Percentiles rank a stretch among this genome's conserved stretches.
Conservation (phyloP, 306 rosid species). For the Cicer chorassanicum region DNA sequence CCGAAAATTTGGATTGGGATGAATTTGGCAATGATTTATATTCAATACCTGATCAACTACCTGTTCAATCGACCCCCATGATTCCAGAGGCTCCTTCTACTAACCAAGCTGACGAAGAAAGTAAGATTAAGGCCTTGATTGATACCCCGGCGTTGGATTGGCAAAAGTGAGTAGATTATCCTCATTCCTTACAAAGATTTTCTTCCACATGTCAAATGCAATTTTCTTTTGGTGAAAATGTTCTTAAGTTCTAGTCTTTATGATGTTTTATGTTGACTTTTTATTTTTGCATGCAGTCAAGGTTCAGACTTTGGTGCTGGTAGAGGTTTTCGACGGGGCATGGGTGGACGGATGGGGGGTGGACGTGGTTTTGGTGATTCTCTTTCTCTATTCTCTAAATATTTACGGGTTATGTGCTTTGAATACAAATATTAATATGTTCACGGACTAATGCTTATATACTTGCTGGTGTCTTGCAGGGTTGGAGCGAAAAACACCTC, state of each 20-base stretch:
- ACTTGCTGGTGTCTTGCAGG: slow-evolving; percentile 61
- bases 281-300: slow-evolving; percentile 65
- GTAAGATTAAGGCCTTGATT: slow-evolving; percentile 90
- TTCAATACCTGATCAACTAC: slow-evolving; percentile 79
- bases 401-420: slow-evolving; percentile 12
- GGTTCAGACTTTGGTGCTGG: slow-evolving; percentile 80
- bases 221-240: slow-evolving; percentile 10
- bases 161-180: slow-evolving; percentile 72
- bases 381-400: slow-evolving; percentile 4
- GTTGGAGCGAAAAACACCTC: slow-evolving; percentile 91
- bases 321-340: slow-evolving; percentile 91
- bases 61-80: slow-evolving; percentile 66
- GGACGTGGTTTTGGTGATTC: slow-evolving; percentile 96
- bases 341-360: slow-evolving; percentile 81
- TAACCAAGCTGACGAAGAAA: slow-evolving; percentile 86
- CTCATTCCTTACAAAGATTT: not conserved
- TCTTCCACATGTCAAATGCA: not conserved
- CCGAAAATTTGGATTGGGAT: slow-evolving; percentile 93
- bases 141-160: slow-evolving; percentile 90
- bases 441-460: slow-evolving; percentile 38
- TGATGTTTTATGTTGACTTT: slow-evolving; percentile 20
- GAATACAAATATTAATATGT: slow-evolving; percentile 14
- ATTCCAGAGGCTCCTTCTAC: slow-evolving; percentile 70
- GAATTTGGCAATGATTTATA: slow-evolving; percentile 96
- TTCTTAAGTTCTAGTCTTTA: slow-evolving; percentile 4